Evolutionary conservation across 257 asterid genomes (phyloP).

Genomic region (Leptodermis oblonga): DNA sequence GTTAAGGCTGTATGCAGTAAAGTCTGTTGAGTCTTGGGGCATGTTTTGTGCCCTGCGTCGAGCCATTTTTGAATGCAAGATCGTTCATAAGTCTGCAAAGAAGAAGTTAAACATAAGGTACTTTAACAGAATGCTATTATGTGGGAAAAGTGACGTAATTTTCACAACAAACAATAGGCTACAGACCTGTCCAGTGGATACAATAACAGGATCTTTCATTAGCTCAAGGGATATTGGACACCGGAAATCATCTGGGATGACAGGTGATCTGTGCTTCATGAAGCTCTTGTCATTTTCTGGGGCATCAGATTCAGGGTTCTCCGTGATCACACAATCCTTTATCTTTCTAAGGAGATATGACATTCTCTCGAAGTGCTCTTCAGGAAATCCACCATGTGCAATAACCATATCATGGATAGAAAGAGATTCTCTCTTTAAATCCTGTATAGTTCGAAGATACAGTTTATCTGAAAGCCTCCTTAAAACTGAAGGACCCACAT

Average conservation of each 20-base stretch:
- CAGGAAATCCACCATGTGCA: constrained; percentile 65
- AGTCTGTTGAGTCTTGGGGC: constrained; percentile 96
- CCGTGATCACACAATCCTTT: constrained; percentile 58
- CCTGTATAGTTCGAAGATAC: constrained; percentile 61
- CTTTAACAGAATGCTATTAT: background rate
- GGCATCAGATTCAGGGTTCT: constrained; percentile 52
- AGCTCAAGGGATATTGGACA: constrained; percentile 96
- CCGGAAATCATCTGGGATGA: constrained; percentile 93
- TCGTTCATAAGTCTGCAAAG: constrained; percentile 82
- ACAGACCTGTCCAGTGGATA: constrained; percentile 94
- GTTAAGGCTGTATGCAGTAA: constrained; percentile 83
- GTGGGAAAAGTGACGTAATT: background rate
- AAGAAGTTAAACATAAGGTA: constrained; percentile 7
- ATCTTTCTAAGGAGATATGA: constrained; percentile 68
- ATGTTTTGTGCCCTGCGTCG: constrained; percentile 91
- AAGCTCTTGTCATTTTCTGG: constrained; percentile 57
- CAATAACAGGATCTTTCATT: constrained; percentile 99
- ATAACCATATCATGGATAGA: constrained; percentile 89
- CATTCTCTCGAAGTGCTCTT: constrained; percentile 69
- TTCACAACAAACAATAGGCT: constrained; percentile 14
- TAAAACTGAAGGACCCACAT: constrained; percentile 59
- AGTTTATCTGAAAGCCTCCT: constrained; percentile 83
- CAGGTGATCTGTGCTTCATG: constrained; percentile 74
- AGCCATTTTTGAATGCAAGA: constrained; percentile 94
- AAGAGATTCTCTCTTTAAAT: constrained; percentile 66